These are phyloP conservation scores for Gnetum montanum DNA, from an alignment of 75 land plant genomes.

Conservation along the genomic window DNA sequence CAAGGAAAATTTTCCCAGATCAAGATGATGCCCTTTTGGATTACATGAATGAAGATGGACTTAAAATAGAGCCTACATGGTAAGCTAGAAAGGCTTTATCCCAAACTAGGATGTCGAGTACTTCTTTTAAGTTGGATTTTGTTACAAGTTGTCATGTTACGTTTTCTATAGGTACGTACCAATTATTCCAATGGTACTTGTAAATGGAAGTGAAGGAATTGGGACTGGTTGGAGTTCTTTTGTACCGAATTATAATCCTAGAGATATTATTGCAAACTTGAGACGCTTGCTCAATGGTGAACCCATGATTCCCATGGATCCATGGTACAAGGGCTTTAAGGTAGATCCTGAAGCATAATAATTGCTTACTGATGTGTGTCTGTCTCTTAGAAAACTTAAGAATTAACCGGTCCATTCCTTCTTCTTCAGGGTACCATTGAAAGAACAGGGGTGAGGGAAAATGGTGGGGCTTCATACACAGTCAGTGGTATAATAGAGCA, in stretches of 20 bases:
- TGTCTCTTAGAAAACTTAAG: background rate
- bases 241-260: constrained; percentile 91
- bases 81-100: constrained; percentile 21
- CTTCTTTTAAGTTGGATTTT: background rate
- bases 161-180: constrained; percentile 72
- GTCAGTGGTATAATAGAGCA: constrained; percentile 73
- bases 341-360: constrained; percentile 13
- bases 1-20: constrained; percentile 79
- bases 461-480: constrained; percentile 60
- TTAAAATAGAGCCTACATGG: constrained; percentile 88
- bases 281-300: constrained; percentile 60
- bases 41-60: constrained; percentile 89
- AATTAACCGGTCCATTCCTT: too few relatives aligned
- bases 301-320: constrained; percentile 76
- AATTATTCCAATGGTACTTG: constrained; percentile 81
- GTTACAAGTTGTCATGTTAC: background rate
- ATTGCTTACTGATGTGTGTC: background rate
- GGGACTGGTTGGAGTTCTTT: constrained; percentile 99
- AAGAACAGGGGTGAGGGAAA: constrained; percentile 64
- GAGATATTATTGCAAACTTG: constrained; percentile 83
- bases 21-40: constrained; percentile 85
- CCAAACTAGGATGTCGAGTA: background rate
- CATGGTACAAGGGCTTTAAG: constrained; percentile 97
- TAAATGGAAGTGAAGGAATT: constrained; percentile 98
- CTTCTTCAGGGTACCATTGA: constrained; percentile 71